Base-by-base conservation (phyloP, 2,329 filamentous ascomycete genomes). In the Phaeosphaeria sp. region DNA sequence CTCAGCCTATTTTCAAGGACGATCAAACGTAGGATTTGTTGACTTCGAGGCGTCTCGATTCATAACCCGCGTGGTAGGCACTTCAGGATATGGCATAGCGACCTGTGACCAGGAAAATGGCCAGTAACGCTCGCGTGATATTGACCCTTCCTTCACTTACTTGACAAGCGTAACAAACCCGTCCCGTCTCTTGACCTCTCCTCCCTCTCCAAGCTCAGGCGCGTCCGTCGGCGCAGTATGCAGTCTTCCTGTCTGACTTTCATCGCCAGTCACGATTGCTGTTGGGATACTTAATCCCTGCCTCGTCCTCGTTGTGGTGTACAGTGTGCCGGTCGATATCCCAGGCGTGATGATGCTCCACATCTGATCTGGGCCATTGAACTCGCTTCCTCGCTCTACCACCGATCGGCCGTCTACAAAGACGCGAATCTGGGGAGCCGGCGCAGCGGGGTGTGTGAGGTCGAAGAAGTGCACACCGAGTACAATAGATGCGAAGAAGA, bases 401-500 rank as follows among this genome's bases (percentile, higher is more conserved):
- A 13, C 6, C 13, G 11, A 36, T 36, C 30, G 30, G 3, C 56
- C 65, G 15, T 65, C 57, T 33, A 72, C 59, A 23, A 63, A 48
- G 22, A 70, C 42, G 46, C 65, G 53, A 27, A 72, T 62, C 15
- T 65, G 22, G 11, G 55, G 47, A 17, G 7, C 50, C 43, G 53
- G 17, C 43, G 56, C 53, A 41, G 18, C n/a, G 4, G 60, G 58
- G n/a, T 60, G 59, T 17, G 66, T 36, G 3, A 63, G 55, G 22
- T 58, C 55, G 9, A 68, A 51, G 23, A 70, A 61, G 2, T 60
- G 57, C 15, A 61, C 59, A 9, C 65, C 68, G 21, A 70, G 43
- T 9, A 63, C 57, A 33, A 71, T 64, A 21, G 63, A 67, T 20
- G 59, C 66, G 54, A 59, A 67, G 66, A 66, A 72, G 9, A 67